Evolutionary conservation across 2,329 filamentous ascomycete species (phyloP), one percentile per base, ranked within the genome.

Genomic region (Basipetospora chlamydospora): DNA sequence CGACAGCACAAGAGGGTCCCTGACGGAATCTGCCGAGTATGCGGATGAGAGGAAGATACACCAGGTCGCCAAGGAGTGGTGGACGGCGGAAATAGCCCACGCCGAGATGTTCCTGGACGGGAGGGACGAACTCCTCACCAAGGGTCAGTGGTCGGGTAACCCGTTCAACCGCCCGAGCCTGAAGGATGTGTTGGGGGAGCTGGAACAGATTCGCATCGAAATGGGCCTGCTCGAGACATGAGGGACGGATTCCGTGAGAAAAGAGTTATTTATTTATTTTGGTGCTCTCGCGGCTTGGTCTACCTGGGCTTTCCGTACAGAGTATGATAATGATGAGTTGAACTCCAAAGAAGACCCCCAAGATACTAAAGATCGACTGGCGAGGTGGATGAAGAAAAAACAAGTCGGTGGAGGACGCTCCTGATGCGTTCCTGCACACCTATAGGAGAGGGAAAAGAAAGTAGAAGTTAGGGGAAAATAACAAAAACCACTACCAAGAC

Each of bases 101-200:
- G 64, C 69, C 0, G 64, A 68, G 47, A 46, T 51, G 6, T 73
- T 66, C 49, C 47, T 73, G 28, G 45, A 50, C 17, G 45, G 53
- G 35, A 57, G 69, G 39, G 48, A 57, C 3, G 49, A 53, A 23
- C 26, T 28, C 11, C 51, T 56, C 43, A 55, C 54, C 41, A 46
- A 41, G 5, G 66, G 66, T 3, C 46, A 50, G 30, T 71, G 67
- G 67, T 55, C 61, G 15, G 60, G 60, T 32, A 73, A 73, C 42
- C 61, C 61, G 42, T 72, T 63, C 43, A 49, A 56, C 20, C 55
- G 69, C 6, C 67, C 68, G 2, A 63, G 44, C 7, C 45, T 72
- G 31, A 51, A 48, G 26, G 57, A 70, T 41, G 63, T 71, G 25
- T 43, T 48, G 21, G 39, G 49, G 11, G 50, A 51, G 11, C 45